A percentile compares a stretch with the other conserved stretches of the same genome.
phyloP scores from a whole-genome alignment of 176 grass and related monocot genomes.

The Rhynchospora tenuis region DNA sequence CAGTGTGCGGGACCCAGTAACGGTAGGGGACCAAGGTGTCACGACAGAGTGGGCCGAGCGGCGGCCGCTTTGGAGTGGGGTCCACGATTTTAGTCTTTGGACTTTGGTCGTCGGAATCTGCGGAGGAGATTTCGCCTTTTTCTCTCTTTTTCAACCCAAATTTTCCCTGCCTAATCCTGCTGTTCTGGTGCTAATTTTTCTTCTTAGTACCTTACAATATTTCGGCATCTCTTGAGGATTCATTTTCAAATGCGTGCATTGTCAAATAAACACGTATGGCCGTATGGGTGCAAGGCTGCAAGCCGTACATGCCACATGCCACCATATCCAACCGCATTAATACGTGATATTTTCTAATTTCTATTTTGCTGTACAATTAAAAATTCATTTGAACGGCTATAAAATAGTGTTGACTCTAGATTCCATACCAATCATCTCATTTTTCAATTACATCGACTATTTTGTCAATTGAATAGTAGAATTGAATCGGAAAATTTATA shows the following conservation, averaged over 20 bases:
- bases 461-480: too few species aligned
- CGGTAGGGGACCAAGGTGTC: not conserved
- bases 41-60: not conserved
- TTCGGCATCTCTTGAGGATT: not conserved
- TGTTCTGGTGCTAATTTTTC: not conserved
- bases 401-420: too few species aligned
- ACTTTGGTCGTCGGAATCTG: slow-evolving; percentile 18
- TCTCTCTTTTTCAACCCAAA: not conserved
- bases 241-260: not conserved
- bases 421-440: too few species aligned
- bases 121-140: not conserved
- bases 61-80: slow-evolving; percentile 6
- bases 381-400: too few species aligned
- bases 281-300: too few species aligned
- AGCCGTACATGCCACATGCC: too few species aligned
- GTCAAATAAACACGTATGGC: too few species aligned
- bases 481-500: too few species aligned
- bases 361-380: too few species aligned
- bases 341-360: too few species aligned
- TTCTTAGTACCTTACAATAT: not conserved
- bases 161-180: not conserved
- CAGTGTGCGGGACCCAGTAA: not conserved
- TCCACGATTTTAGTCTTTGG: not conserved
- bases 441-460: too few species aligned
- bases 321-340: too few species aligned